Evolutionary conservation across 768 basidiomycete species (phyloP).

Genomic region (Xerocomellus dryophilus): DNA sequence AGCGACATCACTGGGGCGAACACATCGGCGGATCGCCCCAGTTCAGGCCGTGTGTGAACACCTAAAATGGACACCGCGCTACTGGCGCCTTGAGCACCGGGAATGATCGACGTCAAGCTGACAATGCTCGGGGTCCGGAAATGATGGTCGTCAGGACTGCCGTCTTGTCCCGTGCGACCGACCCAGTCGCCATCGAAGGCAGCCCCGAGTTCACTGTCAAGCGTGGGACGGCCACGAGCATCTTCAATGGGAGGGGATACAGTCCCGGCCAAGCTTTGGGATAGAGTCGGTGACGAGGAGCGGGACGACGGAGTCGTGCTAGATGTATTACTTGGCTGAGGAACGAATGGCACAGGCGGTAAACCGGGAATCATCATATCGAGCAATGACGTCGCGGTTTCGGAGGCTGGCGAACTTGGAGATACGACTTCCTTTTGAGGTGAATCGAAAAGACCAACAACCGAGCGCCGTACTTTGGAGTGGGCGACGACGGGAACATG

Average conservation of each 20-base stretch:
- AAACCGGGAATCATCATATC: constrained; percentile 35
- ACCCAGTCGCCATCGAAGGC: constrained; percentile 38
- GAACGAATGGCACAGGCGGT: constrained; percentile 35
- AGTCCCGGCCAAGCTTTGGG: constrained; percentile 4
- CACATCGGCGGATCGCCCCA: background rate
- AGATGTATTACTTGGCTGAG: constrained; percentile 29
- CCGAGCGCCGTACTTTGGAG: constrained; percentile 46
- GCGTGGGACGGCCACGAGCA: constrained; percentile 31
- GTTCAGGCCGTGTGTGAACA: background rate
- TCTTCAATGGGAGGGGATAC: constrained; percentile 7
- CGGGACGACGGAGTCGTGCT: constrained; percentile 11
- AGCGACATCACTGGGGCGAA: constrained; percentile 1
- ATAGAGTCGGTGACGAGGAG: constrained; percentile 20
- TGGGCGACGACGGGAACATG: constrained; percentile 19
- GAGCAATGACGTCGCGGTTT: constrained; percentile 21
- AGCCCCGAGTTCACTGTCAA: constrained; percentile 59
- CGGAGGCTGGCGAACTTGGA: constrained; percentile 11
- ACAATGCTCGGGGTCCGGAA: constrained; percentile 55
- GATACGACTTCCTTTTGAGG: constrained; percentile 14
- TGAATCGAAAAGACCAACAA: constrained; percentile 61
- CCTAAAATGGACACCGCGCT: constrained; percentile 2
- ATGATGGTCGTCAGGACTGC: constrained; percentile 40
- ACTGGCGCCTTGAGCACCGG: constrained; percentile 20
- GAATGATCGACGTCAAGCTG: constrained; percentile 41
- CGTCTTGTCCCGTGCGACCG: constrained; percentile 1